Conservation (phyloP, 1,284 basidiomycete genomes). For the Ganoderma meredithae region DNA sequence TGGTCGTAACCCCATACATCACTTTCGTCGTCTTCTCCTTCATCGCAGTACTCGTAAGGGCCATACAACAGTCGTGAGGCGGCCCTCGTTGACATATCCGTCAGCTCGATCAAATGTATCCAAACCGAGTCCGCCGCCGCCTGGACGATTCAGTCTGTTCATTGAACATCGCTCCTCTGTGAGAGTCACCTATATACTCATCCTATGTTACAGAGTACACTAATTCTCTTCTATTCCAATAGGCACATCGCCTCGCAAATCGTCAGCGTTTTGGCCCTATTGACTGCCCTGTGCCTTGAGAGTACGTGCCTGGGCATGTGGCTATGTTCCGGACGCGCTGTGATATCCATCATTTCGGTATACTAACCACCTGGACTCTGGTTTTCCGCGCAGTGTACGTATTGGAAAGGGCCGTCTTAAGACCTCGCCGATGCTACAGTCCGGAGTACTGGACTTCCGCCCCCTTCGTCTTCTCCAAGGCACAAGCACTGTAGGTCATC, state of each 20-base stretch:
- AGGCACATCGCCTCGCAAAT: conserved; percentile 32
- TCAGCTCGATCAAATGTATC: conserved; percentile 31
- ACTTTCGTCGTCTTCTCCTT: conserved; percentile 29
- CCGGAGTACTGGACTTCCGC: conserved; percentile 8
- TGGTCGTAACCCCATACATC: conserved; percentile 33
- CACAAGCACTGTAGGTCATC: conserved; percentile 28
- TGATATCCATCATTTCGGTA: not conserved
- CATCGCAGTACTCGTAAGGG: not conserved
- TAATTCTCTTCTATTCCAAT: conserved; percentile 2
- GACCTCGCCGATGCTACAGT: conserved; percentile 20
- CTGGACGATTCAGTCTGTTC: conserved; percentile 33
- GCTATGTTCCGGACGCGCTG: not conserved
- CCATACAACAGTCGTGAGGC: not conserved
- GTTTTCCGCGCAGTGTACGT: conserved; percentile 27
- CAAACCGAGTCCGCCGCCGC: conserved; percentile 27
- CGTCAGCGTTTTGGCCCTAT: conserved; percentile 25
- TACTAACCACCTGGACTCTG: not conserved
- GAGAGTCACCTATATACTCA: conserved; percentile 14
- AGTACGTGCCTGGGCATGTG: conserved; percentile 21
- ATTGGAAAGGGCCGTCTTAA: conserved; percentile 22
- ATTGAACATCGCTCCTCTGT: conserved; percentile 31
- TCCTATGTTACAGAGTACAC: conserved; percentile 27
- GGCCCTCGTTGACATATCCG: conserved; percentile 17
- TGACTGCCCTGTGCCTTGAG: conserved; percentile 30
- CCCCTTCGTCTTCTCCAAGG: conserved; percentile 23